A percentile compares a stretch with the other conserved stretches of the same genome.
These are phyloP conservation scores for Madurella fahalii DNA, from an alignment of 2,329 filamentous ascomycete genomes.

Conservation along the genomic window DNA sequence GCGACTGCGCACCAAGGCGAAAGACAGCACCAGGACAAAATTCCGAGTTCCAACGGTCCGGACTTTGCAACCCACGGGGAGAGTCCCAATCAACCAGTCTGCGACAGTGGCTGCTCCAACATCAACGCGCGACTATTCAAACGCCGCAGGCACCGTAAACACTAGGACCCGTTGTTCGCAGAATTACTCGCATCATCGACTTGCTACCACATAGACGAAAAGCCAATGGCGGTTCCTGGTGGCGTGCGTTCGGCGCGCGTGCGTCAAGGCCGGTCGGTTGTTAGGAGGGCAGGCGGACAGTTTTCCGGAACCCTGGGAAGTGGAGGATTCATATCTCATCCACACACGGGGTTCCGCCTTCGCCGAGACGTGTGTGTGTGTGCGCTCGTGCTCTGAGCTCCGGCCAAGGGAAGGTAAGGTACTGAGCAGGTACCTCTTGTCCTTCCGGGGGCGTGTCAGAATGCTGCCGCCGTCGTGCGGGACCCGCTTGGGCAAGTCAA, in stretches of 20 bases:
- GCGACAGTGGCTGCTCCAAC: constrained; percentile 1
- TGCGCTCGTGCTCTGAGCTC: neutral
- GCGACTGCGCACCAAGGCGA: neutral
- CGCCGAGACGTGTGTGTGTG: constrained; percentile 4
- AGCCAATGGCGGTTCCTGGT: constrained; percentile 4
- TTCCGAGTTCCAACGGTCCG: too few species aligned
- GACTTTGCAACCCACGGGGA: too few species aligned
- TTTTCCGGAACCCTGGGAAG: constrained; percentile 25
- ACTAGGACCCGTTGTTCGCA: constrained; percentile 7
- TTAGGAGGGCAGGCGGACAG: constrained; percentile 15
- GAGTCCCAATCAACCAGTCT: constrained; percentile 7
- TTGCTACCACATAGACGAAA: constrained; percentile 3
- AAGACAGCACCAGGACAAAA: neutral
- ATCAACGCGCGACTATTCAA: constrained; percentile 8
- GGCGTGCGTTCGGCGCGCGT: constrained; percentile 2
- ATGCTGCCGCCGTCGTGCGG: too few species aligned
- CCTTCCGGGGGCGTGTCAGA: constrained; percentile 5
- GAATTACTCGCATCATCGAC: constrained; percentile 21
- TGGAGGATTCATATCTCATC: constrained; percentile 25
- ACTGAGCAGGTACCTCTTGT: neutral
- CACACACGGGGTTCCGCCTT: constrained; percentile 15
- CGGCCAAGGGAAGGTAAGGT: neutral
- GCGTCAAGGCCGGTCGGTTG: constrained; percentile 1
- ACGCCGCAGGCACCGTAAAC: constrained; percentile 15
- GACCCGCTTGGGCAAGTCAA: neutral